Percentiles rank a stretch among this genome's conserved stretches.
These are phyloP conservation scores for Hypoxylon fragiforme DNA, from an alignment of 495 filamentous ascomycete genomes.

Conservation along the genomic window DNA sequence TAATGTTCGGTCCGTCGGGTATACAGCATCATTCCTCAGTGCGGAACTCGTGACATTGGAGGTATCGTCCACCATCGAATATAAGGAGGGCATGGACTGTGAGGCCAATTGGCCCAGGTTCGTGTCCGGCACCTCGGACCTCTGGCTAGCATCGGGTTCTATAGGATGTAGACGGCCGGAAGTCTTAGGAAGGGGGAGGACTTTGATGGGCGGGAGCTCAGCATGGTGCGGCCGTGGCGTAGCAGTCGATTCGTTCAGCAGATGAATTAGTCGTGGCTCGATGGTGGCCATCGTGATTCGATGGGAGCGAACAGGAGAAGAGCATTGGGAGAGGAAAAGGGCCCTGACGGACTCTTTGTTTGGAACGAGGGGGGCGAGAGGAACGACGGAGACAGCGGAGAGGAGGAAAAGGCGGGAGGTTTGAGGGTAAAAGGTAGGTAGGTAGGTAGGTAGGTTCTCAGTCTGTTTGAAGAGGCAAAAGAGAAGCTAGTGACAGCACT, in stretches of 20 bases:
- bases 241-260: slow-evolving; percentile 54
- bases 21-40: slow-evolving; percentile 22
- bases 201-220: slow-evolving; percentile 52
- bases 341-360: slow-evolving; percentile 33
- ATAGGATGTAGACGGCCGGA: slow-evolving; percentile 50
- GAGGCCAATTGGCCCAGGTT: slow-evolving; percentile 30
- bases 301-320: slow-evolving; percentile 30
- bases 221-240: slow-evolving; percentile 41
- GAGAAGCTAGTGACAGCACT: slow-evolving; percentile 15
- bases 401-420: slow-evolving; percentile 17
- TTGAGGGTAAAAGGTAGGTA: slow-evolving; percentile 19
- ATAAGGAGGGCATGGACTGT: slow-evolving; percentile 43
- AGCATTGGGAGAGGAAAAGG: slow-evolving; percentile 36
- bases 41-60: slow-evolving; percentile 1
- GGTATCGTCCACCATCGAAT: slow-evolving; percentile 37
- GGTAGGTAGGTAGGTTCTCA: slow-evolving; percentile 13
- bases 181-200: slow-evolving; percentile 41
- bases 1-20: slow-evolving; percentile 30
- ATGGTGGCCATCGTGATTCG: slow-evolving; percentile 57
- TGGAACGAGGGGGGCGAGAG: slow-evolving; percentile 10
- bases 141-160: slow-evolving; percentile 47
- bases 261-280: slow-evolving; percentile 61
- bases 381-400: slow-evolving; percentile 30
- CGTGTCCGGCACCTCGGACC: slow-evolving; percentile 38
- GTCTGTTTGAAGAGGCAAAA: slow-evolving; percentile 8